Conservation (phyloP, 2,329 filamentous ascomycete species). For the Botrytis deweyae region DNA sequence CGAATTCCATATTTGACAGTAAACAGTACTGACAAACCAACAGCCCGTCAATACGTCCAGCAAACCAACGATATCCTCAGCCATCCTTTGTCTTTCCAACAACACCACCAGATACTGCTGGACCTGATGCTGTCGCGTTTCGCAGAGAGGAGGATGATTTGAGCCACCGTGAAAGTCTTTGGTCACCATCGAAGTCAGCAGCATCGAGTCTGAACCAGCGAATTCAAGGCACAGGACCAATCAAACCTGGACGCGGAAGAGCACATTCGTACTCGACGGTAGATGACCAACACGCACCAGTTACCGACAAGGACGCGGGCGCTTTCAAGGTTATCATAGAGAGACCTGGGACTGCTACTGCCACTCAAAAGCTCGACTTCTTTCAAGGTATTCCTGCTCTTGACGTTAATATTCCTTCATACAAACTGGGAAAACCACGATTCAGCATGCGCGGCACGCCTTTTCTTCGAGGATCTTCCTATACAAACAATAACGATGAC, state of each 20-base stretch:
- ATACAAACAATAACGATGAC: constrained; percentile 69
- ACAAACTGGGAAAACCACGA: constrained; percentile 76
- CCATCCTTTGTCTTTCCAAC: constrained; percentile 60
- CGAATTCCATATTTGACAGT: constrained; percentile 19
- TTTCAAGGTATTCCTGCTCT: constrained; percentile 54
- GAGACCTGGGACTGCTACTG: constrained; percentile 60
- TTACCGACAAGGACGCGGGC: constrained; percentile 57
- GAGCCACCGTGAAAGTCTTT: constrained; percentile 35
- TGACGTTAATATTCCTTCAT: constrained; percentile 77
- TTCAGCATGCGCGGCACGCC: constrained; percentile 77
- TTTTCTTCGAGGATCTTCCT: constrained; percentile 76
- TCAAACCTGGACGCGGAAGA: constrained; percentile 50
- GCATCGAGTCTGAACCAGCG: constrained; percentile 42
- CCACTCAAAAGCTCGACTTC: constrained; percentile 51
- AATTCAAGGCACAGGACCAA: constrained; percentile 31
- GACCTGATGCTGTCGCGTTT: constrained; percentile 49
- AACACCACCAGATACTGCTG: constrained; percentile 59
- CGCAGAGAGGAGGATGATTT: constrained; percentile 34
- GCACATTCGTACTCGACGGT: constrained; percentile 76
- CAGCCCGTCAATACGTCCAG: constrained; percentile 62
- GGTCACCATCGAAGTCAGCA: constrained; percentile 37
- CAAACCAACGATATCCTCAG: constrained; percentile 60
- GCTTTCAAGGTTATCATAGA: constrained; percentile 81
- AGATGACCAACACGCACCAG: constrained; percentile 57
- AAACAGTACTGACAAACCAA: constrained; percentile 29